Evolutionary conservation across 768 basidiomycete species (phyloP).

Genomic region (Mrakia blollopis): DNA sequence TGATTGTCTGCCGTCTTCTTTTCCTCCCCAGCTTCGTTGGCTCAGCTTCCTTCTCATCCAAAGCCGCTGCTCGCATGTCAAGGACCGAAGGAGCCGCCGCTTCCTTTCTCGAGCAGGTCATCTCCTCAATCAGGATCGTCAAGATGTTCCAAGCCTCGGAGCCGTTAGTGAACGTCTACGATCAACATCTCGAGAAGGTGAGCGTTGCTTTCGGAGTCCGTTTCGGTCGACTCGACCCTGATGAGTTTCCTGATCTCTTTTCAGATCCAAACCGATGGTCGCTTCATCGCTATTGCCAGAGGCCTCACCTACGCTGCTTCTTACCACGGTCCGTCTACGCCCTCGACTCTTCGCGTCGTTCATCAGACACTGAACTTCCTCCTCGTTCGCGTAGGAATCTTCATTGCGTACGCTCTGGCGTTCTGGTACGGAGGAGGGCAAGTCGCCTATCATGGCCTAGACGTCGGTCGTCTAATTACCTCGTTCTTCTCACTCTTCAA

Average conservation of each 20-base stretch:
- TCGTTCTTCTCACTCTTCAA: conserved; percentile 29
- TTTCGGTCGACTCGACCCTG: conserved; percentile 16
- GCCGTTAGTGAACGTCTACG: conserved; percentile 22
- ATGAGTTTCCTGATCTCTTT: conserved; percentile 23
- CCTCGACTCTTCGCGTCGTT: not conserved
- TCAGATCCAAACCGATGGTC: conserved; percentile 32
- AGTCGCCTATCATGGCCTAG: conserved; percentile 34
- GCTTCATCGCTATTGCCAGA: conserved; percentile 29
- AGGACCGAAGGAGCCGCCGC: conserved; percentile 27
- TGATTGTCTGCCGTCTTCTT: no score
- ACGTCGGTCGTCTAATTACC: conserved; percentile 37
- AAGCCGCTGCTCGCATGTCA: conserved; percentile 1
- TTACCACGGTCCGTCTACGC: not conserved
- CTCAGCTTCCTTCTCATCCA: not conserved
- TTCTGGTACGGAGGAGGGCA: conserved; percentile 40
- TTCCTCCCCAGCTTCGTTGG: not conserved
- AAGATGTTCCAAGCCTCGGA: conserved; percentile 37
- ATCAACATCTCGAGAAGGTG: conserved; percentile 14
- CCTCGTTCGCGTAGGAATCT: conserved; percentile 11
- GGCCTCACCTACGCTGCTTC: conserved; percentile 14
- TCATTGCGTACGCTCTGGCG: conserved; percentile 19
- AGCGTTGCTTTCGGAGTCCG: not conserved
- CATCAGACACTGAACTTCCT: not conserved
- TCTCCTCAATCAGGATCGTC: conserved; percentile 39
- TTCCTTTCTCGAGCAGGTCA: conserved; percentile 37